Conservation (phyloP, 331 rosid species). For the Quercus phellos region DNA sequence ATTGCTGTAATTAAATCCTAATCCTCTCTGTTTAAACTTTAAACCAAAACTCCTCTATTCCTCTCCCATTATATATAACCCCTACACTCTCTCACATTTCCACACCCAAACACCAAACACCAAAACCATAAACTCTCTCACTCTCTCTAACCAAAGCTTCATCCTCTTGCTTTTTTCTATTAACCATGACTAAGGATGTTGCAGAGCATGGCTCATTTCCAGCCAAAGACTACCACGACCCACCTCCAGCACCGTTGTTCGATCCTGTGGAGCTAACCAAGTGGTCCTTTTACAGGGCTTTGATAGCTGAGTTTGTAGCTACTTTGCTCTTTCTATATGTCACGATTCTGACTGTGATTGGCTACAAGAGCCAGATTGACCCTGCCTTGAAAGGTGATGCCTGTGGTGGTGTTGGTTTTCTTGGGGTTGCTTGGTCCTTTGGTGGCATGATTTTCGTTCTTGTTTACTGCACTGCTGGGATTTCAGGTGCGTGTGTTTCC, state of each 20-base stretch:
- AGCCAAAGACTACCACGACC: conserved; percentile 64
- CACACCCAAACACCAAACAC: not conserved
- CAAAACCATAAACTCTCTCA: not conserved
- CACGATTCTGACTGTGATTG: conserved; percentile 50
- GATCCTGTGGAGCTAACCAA: conserved; percentile 45
- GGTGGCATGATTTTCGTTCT: conserved; percentile 98
- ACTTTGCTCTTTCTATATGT: conserved; percentile 60
- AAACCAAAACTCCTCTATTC: not conserved
- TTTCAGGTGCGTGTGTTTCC: conserved; percentile 48
- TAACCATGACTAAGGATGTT: conserved; percentile 42
- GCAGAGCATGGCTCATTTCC: conserved; percentile 51
- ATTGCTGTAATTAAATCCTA: conserved; percentile 4
- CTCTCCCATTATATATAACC: conserved; percentile 39
- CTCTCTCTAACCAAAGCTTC: not conserved
- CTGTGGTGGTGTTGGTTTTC: conserved; percentile 76
- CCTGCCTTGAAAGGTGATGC: conserved; percentile 8
- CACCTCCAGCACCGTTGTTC: conserved; percentile 59
- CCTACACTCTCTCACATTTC: conserved; percentile 14
- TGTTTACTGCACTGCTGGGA: conserved; percentile 97
- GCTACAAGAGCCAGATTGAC: conserved; percentile 52
- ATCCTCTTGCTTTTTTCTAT: not conserved
- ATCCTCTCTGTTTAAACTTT: no score
- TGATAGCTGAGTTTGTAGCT: conserved; percentile 58
- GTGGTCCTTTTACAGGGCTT: conserved; percentile 66
- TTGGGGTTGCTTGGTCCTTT: conserved; percentile 89